Evolutionary conservation across 495 filamentous ascomycete genomes (phyloP).

Genomic region (Hypoxylon fragiforme): DNA sequence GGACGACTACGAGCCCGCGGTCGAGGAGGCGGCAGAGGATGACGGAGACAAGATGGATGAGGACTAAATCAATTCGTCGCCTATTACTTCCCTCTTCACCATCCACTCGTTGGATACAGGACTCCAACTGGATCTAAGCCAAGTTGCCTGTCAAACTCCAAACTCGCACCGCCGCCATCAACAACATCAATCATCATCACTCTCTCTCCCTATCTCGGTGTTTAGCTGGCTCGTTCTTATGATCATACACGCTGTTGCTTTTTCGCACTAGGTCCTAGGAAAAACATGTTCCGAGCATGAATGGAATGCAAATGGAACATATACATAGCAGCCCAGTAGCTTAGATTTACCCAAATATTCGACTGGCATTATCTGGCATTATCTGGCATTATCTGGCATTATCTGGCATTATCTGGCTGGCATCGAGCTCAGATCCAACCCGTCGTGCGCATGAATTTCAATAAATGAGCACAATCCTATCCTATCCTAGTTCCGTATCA

Average conservation of each 20-base stretch:
- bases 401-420: no score
- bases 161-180: not conserved
- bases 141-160: not conserved
- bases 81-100: not conserved
- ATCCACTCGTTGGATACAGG: conserved; percentile 17
- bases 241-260: conserved; percentile 7
- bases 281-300: conserved; percentile 12
- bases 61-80: conserved; percentile 38
- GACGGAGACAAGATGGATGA: conserved; percentile 52
- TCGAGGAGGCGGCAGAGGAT: conserved; percentile 41
- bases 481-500: not conserved
- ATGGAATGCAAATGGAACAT: conserved; percentile 10
- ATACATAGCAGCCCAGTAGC: conserved; percentile 9
- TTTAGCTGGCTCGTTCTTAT: conserved; percentile 5
- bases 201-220: conserved; percentile 7
- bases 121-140: conserved; percentile 12
- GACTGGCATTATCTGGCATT: conserved; percentile 1
- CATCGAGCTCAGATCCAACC: not conserved
- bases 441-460: conserved; percentile 20
- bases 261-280: conserved; percentile 11
- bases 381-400: no score
- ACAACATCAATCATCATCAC: conserved; percentile 10
- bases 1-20: conserved; percentile 57
- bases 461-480: conserved; percentile 9
- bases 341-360: conserved; percentile 9